phyloP scores from a whole-genome alignment of 768 basidiomycete species.

The Pleurotus giganteus region DNA sequence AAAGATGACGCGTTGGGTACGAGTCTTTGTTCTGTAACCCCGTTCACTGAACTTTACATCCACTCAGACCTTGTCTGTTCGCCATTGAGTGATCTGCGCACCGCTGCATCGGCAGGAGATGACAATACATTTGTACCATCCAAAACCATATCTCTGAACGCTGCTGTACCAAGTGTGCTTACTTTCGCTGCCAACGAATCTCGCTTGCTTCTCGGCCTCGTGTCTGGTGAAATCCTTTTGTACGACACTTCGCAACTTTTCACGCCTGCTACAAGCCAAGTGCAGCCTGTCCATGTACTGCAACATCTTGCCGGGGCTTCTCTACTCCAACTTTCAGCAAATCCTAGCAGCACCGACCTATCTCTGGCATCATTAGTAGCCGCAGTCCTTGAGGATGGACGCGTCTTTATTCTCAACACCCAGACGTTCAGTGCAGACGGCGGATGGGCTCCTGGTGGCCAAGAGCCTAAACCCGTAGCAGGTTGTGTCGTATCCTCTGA shows the following conservation, averaged over 20 bases:
- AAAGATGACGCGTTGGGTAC: conserved; percentile 37
- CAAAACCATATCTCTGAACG: conserved; percentile 42
- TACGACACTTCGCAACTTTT: conserved; percentile 58
- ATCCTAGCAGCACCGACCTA: conserved; percentile 52
- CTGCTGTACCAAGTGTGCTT: conserved; percentile 50
- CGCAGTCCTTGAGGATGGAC: conserved; percentile 44
- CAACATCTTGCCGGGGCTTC: conserved; percentile 38
- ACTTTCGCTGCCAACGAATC: conserved; percentile 59
- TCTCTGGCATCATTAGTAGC: conserved; percentile 58
- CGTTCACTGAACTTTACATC: neutral
- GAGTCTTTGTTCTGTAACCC: conserved; percentile 13
- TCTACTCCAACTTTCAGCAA: conserved; percentile 56
- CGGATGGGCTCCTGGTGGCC: conserved; percentile 51
- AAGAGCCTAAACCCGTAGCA: conserved; percentile 51
- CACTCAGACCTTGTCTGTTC: conserved; percentile 61
- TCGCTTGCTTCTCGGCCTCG: conserved; percentile 55
- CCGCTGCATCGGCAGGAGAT: conserved; percentile 44
- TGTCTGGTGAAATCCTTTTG: conserved; percentile 56
- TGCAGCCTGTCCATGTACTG: conserved; percentile 49
- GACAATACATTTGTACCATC: conserved; percentile 49
- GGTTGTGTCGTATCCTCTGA: conserved; percentile 39
- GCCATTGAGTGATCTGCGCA: conserved; percentile 57
- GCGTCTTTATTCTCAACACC: conserved; percentile 61
- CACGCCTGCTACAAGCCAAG: conserved; percentile 37
- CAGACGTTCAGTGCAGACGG: conserved; percentile 47